Evolutionary conservation across 306 rosid species (phyloP).

Genomic region (Citrullus mucosospermus): DNA sequence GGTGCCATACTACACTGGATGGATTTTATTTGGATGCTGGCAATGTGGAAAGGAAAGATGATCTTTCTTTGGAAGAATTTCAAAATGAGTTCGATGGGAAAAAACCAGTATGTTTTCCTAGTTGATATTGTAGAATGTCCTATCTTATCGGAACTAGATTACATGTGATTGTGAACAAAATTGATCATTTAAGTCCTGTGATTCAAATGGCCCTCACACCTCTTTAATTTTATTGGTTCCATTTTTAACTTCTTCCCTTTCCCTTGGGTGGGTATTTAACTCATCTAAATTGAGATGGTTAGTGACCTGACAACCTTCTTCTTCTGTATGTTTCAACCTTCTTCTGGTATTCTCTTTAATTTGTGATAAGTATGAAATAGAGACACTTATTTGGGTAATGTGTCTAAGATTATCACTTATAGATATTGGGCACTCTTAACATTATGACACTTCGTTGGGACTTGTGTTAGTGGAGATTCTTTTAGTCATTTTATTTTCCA

Average conservation of each 20-base stretch:
- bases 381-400: neutral
- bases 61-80: slow-evolving; percentile 45
- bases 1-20: slow-evolving; percentile 64
- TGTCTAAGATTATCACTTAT: neutral
- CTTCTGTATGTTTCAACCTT: neutral
- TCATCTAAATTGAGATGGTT: neutral
- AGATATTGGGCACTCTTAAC: neutral
- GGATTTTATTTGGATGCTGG: slow-evolving; percentile 55
- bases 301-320: neutral
- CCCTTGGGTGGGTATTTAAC: neutral
- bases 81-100: slow-evolving; percentile 48
- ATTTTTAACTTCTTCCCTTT: slow-evolving; percentile 1
- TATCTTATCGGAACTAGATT: neutral
- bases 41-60: slow-evolving; percentile 57
- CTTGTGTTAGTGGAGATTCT: neutral
- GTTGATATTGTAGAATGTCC: neutral
- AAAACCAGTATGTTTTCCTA: slow-evolving; percentile 52
- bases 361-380: neutral
- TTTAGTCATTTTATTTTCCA: neutral
- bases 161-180: neutral
- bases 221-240: neutral
- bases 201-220: neutral
- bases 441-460: neutral
- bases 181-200: neutral
- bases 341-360: too few relatives aligned